A percentile compares a stretch with the other conserved stretches of the same genome.
phyloP scores from a whole-genome alignment of 495 filamentous ascomycete species.

The Haplographium delicatum region DNA sequence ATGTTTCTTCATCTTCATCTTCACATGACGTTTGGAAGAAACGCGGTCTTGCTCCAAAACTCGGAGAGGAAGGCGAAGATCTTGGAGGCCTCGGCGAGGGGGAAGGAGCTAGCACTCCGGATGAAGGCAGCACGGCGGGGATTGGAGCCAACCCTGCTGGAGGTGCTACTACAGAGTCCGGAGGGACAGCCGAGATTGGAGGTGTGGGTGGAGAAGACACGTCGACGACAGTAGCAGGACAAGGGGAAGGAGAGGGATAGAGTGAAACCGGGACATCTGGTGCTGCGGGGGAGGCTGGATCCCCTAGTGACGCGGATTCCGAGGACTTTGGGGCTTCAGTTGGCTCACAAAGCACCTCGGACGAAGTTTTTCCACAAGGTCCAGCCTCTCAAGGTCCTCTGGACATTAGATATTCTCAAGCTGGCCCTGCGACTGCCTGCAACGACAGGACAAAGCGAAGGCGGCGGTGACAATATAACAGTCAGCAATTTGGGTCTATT shows the following conservation, averaged over 20 bases:
- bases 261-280: neutral
- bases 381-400: neutral
- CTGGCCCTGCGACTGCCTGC: constrained; percentile 1
- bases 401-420: constrained; percentile 5
- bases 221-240: too few relatives aligned
- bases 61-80: neutral
- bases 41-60: neutral
- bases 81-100: neutral
- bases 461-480: neutral
- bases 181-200: neutral
- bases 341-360: neutral
- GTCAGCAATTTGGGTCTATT: neutral
- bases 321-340: neutral
- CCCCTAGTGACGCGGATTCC: neutral
- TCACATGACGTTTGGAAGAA: neutral
- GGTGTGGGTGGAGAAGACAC: neutral
- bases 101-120: neutral
- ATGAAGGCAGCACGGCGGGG: neutral
- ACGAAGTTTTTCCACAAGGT: neutral
- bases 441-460: neutral
- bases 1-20: neutral
- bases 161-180: neutral
- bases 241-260: too few relatives aligned
- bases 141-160: too few relatives aligned
- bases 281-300: neutral